phyloP scores from a whole-genome alignment of 352 stramenopile species.

The Pythium plurisporium region DNA sequence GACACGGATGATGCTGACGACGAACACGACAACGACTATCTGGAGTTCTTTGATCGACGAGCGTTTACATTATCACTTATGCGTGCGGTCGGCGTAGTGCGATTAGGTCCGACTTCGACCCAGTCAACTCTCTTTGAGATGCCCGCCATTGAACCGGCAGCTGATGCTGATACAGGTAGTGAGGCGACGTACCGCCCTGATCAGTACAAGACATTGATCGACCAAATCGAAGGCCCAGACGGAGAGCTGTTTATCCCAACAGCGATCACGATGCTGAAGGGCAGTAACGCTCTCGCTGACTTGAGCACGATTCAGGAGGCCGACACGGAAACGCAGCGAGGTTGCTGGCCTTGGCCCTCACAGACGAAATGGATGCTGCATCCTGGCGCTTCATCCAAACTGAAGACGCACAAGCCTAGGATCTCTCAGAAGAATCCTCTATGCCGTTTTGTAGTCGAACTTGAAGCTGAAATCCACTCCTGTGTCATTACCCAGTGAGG shows the following conservation, averaged over 20 bases:
- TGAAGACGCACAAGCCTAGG: not conserved
- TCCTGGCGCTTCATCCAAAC: not conserved
- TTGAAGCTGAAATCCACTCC: slow-evolving; percentile 10
- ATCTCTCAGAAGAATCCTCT: too few species aligned
- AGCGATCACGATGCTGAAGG: slow-evolving; percentile 3
- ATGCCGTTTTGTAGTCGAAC: slow-evolving; percentile 6
- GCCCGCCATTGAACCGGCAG: too few species aligned
- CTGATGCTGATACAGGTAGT: too few species aligned
- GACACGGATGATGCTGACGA: not conserved
- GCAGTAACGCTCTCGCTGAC: not conserved
- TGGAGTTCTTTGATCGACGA: not conserved
- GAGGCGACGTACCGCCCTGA: not conserved
- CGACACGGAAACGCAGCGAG: slow-evolving; percentile 5
- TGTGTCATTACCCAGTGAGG: too few species aligned
- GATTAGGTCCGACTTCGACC: not conserved
- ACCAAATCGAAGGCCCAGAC: slow-evolving; percentile 2
- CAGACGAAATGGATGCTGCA: slow-evolving; percentile 7
- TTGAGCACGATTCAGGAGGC: not conserved
- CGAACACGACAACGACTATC: not conserved
- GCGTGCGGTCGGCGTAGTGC: not conserved
- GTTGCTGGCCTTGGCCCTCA: slow-evolving; percentile 1
- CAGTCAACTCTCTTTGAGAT: too few species aligned
- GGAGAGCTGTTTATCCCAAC: slow-evolving; percentile 1
- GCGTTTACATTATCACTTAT: not conserved
- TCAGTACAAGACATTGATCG: slow-evolving; percentile 2